Evolutionary conservation across 495 filamentous ascomycete genomes (phyloP).

Genomic region (Cryomyces minteri): DNA sequence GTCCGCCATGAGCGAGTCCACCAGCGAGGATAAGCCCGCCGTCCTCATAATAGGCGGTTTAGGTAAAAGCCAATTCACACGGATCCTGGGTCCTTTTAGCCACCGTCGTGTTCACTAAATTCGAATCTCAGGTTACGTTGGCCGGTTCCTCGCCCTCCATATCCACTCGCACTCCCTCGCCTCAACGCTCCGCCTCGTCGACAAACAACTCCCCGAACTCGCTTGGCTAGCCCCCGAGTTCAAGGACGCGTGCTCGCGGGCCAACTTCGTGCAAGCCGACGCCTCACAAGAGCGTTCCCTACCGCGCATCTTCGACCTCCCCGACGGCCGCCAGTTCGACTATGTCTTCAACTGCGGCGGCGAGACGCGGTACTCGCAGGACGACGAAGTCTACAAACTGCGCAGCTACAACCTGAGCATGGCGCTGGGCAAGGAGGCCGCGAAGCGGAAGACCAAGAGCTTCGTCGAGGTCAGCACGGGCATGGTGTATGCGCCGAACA

Average conservation of each 20-base stretch:
- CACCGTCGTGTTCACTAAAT: slow-evolving; percentile 2
- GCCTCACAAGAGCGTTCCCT: slow-evolving; percentile 70
- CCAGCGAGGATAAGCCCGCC: slow-evolving; percentile 42
- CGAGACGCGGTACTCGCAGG: slow-evolving; percentile 88
- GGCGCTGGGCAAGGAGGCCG: slow-evolving; percentile 57
- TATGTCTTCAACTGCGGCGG: slow-evolving; percentile 99
- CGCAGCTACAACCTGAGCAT: slow-evolving; percentile 61
- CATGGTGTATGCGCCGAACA: slow-evolving; percentile 84
- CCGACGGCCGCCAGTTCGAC: slow-evolving; percentile 71
- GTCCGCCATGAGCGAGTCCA: too few species aligned
- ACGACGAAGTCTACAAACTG: slow-evolving; percentile 89
- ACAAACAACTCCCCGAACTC: slow-evolving; percentile 91
- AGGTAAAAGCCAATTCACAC: slow-evolving; percentile 30
- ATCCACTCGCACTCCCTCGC: slow-evolving; percentile 81
- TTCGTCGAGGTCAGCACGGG: slow-evolving; percentile 86
- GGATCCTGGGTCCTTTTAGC: background rate
- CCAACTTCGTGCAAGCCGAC: slow-evolving; percentile 92
- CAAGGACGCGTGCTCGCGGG: slow-evolving; percentile 62
- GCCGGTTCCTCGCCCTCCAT: slow-evolving; percentile 75
- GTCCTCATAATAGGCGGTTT: slow-evolving; percentile 92
- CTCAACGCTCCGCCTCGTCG: slow-evolving; percentile 83
- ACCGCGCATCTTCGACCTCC: slow-evolving; percentile 66
- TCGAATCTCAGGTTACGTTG: slow-evolving; percentile 57
- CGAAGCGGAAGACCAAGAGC: slow-evolving; percentile 55
- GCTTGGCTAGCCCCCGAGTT: slow-evolving; percentile 92